Evolutionary conservation across 2,329 filamentous ascomycete species (phyloP), one percentile per base, ranked within the genome.

Genomic region (Botrytis squamosa): DNA sequence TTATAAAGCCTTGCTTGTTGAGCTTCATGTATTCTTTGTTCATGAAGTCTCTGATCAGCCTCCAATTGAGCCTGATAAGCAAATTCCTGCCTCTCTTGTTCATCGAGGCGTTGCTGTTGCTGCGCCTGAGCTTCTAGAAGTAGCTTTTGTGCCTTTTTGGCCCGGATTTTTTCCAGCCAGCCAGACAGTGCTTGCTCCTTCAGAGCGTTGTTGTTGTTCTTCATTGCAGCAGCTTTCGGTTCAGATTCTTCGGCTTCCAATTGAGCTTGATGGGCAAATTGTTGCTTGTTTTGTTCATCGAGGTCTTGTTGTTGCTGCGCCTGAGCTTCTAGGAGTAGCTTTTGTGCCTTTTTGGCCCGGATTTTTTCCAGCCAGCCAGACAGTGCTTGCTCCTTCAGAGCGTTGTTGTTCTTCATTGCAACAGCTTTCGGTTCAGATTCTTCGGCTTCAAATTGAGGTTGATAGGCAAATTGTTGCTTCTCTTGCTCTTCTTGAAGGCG

Each of bases 351-450:
- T 57, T 57, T 57, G 14, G 52, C 52, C 8, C n/a, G 52, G 1
- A 29, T 9, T 18, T 29, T 57, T 29, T 57, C 52, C n/a, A 57
- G n/a, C 52, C 52, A 57, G n/a, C 52, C 52, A 57, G 52, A 57
- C 7, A 57, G 25, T 29, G 52, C 52, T 29, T 57, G 52, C 16
- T 29, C 52, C n/a, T 57, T 57, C n/a, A 57, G 2, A 29, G 52
- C 14, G 6, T 29, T 29, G 16, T 57, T 29, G 0, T 29, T 29
- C 16, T 57, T 57, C 52, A 33, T 57, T 57, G n/a, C 6, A 70
- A 84, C 81, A 20, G 80, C 76, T 74, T 84, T 82, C 77, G 85
- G 82, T 42, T 81, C 78, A 49, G 79, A 75, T 71, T 82, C 83
- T 52, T 55, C 5, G 25, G 25, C 12, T 55, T 55, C 49, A 12